Conservation (phyloP, 371 early-diverging fungal species). For the Paraphysoderma sedebokerense region DNA sequence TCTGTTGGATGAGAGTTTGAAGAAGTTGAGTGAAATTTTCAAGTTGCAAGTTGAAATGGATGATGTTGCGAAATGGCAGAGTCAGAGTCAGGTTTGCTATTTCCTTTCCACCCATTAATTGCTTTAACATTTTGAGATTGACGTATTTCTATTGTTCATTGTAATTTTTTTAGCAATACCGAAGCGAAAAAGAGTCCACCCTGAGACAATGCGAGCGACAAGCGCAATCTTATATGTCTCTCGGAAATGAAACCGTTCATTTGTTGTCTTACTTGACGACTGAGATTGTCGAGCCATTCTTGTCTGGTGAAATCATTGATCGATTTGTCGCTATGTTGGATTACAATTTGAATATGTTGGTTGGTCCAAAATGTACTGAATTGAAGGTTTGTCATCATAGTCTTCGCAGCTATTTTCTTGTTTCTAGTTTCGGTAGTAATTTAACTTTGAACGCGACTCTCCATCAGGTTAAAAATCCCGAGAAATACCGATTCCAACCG, state of each 20-base stretch:
- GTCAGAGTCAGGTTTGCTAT: conserved; percentile 26
- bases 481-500: conserved; percentile 86
- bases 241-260: conserved; percentile 84
- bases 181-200: conserved; percentile 43
- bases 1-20: conserved; percentile 79
- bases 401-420: background rate
- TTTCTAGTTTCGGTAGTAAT: no score
- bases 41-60: conserved; percentile 60
- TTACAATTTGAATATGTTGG: conserved; percentile 71
- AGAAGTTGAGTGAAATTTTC: conserved; percentile 69
- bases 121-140: no score
- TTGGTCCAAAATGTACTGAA: conserved; percentile 85
- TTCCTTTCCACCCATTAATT: no score
- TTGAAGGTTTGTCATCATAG: conserved; percentile 40
- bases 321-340: conserved; percentile 2
- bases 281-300: conserved; percentile 65
- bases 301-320: background rate
- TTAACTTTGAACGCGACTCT: background rate
- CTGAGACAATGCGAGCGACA: conserved; percentile 61
- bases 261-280: conserved; percentile 73
- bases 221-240: conserved; percentile 65
- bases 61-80: conserved; percentile 29
- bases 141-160: background rate
- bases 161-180: conserved; percentile 17
- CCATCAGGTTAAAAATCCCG: conserved; percentile 65